phyloP scores from a whole-genome alignment of 1,284 basidiomycete genomes.

The Cryptococcus jaspeensis region DNA sequence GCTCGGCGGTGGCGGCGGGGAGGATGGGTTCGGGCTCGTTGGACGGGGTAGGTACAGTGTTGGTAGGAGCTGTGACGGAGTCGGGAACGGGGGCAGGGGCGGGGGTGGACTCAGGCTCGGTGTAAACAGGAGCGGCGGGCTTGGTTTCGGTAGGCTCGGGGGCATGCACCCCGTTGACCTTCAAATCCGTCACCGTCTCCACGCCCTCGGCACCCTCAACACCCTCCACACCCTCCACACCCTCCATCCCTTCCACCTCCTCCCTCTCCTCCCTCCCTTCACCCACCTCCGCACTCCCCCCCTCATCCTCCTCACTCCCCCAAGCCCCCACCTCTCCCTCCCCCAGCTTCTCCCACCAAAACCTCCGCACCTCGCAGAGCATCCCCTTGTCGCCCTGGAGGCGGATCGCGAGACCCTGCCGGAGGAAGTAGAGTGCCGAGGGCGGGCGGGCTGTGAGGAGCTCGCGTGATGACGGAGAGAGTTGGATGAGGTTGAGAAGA shows the following conservation, averaged over 20 bases:
- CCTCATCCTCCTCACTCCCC: background rate
- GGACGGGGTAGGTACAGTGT: too few relatives aligned
- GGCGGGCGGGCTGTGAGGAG: background rate
- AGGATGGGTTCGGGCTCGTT: too few relatives aligned
- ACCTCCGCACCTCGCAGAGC: background rate
- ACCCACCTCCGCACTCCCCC: background rate
- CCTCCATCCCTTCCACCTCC: background rate
- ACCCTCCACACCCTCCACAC: background rate
- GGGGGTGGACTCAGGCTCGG: too few relatives aligned
- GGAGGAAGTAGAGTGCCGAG: background rate
- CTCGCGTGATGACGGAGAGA: background rate
- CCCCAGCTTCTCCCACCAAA: background rate
- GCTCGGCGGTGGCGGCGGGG: too few relatives aligned
- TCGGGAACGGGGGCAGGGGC: too few relatives aligned
- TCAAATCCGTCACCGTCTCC: too few relatives aligned
- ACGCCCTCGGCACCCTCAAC: too few relatives aligned
- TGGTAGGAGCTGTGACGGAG: too few relatives aligned
- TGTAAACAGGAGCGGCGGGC: too few relatives aligned
- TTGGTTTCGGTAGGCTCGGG: too few relatives aligned
- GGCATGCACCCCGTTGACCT: too few relatives aligned
- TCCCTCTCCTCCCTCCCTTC: too few relatives aligned
- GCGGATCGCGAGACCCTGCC: background rate
- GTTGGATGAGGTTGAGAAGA: slow-evolving; percentile 1
- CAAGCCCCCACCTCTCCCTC: background rate
- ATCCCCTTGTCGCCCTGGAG: background rate